A percentile compares a stretch with the other conserved stretches of the same genome.
These are phyloP conservation scores for Cryptococcus sp. DNA, from an alignment of 1,284 basidiomycete species.

Conservation along the genomic window DNA sequence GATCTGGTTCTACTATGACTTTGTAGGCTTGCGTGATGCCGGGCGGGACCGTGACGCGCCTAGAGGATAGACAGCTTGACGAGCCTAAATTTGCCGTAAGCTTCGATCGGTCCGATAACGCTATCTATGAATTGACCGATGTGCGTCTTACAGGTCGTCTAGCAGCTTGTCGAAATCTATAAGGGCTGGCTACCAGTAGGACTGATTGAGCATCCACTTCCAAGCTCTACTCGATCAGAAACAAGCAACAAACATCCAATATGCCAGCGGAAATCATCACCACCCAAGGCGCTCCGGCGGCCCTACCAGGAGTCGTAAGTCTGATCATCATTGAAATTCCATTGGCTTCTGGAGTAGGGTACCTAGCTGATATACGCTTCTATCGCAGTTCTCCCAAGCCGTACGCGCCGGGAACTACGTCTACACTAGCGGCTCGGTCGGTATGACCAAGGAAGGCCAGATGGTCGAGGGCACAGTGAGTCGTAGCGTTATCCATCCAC, in stretches of 20 bases:
- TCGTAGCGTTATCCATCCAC: not conserved
- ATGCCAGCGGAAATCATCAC: slow-evolving; percentile 41
- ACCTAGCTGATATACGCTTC: not conserved
- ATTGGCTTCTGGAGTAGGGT: not conserved
- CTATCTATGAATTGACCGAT: no score
- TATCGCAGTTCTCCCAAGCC: slow-evolving; percentile 46
- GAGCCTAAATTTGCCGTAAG: no score
- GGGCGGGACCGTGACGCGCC: no score
- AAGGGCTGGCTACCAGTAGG: no score
- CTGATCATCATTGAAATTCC: no score
- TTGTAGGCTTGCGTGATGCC: no score
- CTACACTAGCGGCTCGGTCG: slow-evolving; percentile 47
- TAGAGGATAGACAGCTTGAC: no score
- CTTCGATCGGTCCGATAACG: no score
- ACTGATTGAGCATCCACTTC: no score
- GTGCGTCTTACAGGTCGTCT: no score
- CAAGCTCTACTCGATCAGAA: not conserved
- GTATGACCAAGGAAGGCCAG: slow-evolving; percentile 44
- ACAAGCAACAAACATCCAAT: slow-evolving; percentile 1
- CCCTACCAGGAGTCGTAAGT: slow-evolving; percentile 44
- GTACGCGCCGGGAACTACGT: slow-evolving; percentile 46
- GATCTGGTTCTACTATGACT: no score
- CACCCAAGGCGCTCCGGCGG: slow-evolving; percentile 42
- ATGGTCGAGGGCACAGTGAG: slow-evolving; percentile 48
- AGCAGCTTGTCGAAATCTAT: no score